phyloP scores from a whole-genome alignment of 1,139 yeast genomes.

The Pichia sp. region DNA sequence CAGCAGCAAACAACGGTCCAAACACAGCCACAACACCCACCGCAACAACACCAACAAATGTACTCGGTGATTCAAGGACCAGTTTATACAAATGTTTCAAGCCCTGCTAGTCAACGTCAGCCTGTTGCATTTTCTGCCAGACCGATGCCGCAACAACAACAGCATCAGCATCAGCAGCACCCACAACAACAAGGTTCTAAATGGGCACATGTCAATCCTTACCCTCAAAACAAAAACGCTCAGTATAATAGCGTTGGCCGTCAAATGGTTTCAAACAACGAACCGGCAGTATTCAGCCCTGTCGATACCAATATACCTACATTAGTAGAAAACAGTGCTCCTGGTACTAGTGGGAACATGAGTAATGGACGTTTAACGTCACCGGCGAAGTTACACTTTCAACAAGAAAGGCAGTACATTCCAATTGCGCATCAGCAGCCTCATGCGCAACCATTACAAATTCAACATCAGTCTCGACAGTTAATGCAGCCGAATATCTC shows the following conservation, averaged over 20 bases:
- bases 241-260: background rate
- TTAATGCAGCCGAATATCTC: background rate
- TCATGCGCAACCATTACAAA: constrained; percentile 5
- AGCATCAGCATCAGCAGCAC: too few species aligned
- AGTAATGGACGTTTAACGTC: background rate
- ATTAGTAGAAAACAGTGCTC: background rate
- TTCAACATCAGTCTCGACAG: constrained; percentile 4
- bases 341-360: background rate
- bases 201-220: background rate
- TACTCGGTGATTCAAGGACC: background rate
- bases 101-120: background rate
- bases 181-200: background rate
- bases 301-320: background rate
- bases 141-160: background rate
- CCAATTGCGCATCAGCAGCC: background rate
- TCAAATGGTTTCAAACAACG: background rate
- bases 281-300: background rate
- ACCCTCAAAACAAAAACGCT: background rate
- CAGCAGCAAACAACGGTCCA: background rate
- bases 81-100: background rate
- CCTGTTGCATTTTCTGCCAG: background rate
- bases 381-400: background rate
- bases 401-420: background rate
- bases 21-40: background rate
- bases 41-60: constrained; percentile 2